Evolutionary conservation across 1,139 yeast genomes (phyloP).

Genomic region (Wickerhamomyces sp.): DNA sequence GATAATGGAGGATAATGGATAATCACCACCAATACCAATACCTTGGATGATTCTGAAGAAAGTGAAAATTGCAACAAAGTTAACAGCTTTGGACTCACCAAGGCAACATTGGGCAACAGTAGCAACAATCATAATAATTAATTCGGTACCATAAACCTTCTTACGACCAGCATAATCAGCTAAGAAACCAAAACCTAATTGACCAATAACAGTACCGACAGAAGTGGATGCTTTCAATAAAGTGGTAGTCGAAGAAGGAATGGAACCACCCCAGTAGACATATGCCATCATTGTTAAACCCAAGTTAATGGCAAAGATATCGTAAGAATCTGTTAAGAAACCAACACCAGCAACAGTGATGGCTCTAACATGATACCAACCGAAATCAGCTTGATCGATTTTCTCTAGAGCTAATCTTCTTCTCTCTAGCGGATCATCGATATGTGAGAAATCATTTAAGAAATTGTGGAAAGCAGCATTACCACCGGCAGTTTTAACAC

Average conservation of each 20-base stretch:
- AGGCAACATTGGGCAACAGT: constrained; percentile 71
- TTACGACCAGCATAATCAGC: constrained; percentile 90
- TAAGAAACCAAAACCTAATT: constrained; percentile 75
- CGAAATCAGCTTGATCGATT: constrained; percentile 78
- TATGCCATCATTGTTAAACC: constrained; percentile 71
- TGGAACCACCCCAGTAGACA: constrained; percentile 65
- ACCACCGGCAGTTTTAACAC: constrained; percentile 60
- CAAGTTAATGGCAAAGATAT: constrained; percentile 83
- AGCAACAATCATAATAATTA: constrained; percentile 78
- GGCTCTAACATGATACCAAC: constrained; percentile 87
- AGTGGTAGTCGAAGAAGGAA: constrained; percentile 67
- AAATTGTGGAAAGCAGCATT: constrained; percentile 88
- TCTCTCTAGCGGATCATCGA: constrained; percentile 85
- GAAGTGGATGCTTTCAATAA: constrained; percentile 84
- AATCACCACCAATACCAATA: constrained; percentile 99
- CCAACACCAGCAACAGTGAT: constrained; percentile 92
- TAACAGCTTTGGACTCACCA: constrained; percentile 66
- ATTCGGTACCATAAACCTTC: constrained; percentile 81
- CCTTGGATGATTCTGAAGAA: constrained; percentile 82
- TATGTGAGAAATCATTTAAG: constrained; percentile 76
- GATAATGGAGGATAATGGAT: constrained; percentile 92
- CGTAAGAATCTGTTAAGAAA: constrained; percentile 88
- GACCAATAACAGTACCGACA: constrained; percentile 93
- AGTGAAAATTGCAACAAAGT: constrained; percentile 67
- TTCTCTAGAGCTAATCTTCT: constrained; percentile 86